Conservation (phyloP, 768 basidiomycete species). For the Lactifluus subvellereus region DNA sequence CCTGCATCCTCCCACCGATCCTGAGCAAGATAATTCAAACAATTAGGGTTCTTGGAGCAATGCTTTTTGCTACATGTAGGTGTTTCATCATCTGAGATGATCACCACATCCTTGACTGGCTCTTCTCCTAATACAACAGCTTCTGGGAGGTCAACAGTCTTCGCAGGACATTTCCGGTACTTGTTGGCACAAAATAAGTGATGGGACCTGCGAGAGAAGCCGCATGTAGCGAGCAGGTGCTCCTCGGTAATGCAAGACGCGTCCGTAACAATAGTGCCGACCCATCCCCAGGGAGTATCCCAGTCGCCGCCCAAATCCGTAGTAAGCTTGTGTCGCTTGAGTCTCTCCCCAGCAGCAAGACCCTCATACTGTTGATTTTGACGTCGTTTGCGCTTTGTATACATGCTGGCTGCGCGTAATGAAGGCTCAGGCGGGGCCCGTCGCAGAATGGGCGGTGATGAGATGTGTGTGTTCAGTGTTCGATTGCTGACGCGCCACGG, state of each 20-base stretch:
- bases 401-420: constrained; percentile 36
- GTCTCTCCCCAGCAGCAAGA: constrained; percentile 53
- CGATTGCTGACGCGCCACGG: constrained; percentile 3
- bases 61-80: constrained; percentile 49
- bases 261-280: constrained; percentile 55
- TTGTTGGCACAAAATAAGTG: constrained; percentile 56
- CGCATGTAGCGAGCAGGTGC: constrained; percentile 63
- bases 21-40: constrained; percentile 84
- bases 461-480: constrained; percentile 3
- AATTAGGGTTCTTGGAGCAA: constrained; percentile 77
- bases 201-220: constrained; percentile 48
- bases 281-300: constrained; percentile 72
- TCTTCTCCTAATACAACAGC: constrained; percentile 34
- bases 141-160: constrained; percentile 24
- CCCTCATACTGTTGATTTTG: constrained; percentile 43
- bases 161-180: constrained; percentile 32
- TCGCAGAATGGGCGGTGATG: background rate
- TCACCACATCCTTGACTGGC: constrained; percentile 56
- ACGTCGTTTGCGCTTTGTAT: constrained; percentile 54
- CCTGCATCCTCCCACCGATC: constrained; percentile 75
- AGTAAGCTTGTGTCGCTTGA: constrained; percentile 53
- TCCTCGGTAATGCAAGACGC: constrained; percentile 57
- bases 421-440: background rate
- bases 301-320: constrained; percentile 27
- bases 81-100: constrained; percentile 63